Conservation (phyloP, 345 rosid species). For the Psidium guajava region DNA sequence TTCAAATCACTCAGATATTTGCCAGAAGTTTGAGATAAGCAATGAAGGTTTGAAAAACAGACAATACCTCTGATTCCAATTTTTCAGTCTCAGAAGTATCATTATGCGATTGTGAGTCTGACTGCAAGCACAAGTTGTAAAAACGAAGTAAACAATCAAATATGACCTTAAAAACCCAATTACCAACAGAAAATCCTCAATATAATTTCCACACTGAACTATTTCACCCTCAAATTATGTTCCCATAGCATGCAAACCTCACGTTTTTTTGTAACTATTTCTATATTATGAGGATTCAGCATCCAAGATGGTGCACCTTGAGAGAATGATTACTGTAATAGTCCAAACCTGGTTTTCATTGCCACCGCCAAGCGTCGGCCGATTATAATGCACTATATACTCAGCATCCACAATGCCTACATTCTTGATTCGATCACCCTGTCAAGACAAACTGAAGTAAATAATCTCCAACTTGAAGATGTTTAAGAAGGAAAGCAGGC, state of each 20-base stretch:
- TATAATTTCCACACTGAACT: not conserved
- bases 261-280: not conserved
- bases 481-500: not conserved
- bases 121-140: not conserved
- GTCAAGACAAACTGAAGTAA: not conserved
- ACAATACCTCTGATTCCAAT: not conserved
- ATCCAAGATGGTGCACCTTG: not conserved
- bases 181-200: not conserved
- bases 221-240: not conserved
- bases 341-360: constrained; percentile 20
- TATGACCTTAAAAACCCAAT: not conserved
- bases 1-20: not conserved
- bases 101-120: not conserved
- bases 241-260: not conserved
- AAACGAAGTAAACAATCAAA: not conserved
- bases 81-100: constrained; percentile 1
- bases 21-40: not conserved
- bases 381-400: constrained; percentile 46
- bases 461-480: not conserved
- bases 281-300: not conserved
- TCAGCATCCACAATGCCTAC: constrained; percentile 65
- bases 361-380: constrained; percentile 47
- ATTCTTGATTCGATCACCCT: constrained; percentile 54
- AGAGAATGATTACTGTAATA: not conserved
- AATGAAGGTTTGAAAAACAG: not conserved